phyloP scores from a whole-genome alignment of 2,329 filamentous ascomycete species.

The Stagonosporopsis rhizophila region DNA sequence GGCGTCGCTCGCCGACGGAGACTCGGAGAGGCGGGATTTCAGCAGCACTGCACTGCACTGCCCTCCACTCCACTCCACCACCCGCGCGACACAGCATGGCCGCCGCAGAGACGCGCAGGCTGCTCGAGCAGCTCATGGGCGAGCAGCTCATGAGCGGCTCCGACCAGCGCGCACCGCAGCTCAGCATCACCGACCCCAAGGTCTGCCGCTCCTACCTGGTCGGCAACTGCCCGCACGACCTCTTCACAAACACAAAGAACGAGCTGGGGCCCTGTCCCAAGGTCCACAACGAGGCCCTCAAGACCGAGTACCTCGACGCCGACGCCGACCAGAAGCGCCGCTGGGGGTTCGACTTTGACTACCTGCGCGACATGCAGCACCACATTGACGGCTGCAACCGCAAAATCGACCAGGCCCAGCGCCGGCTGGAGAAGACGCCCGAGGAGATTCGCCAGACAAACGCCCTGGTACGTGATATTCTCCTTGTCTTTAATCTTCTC shows the following conservation, averaged over 20 bases:
- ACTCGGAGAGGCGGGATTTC: no score
- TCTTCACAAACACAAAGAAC: conserved; percentile 99
- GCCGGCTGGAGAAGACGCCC: conserved; percentile 92
- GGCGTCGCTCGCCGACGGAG: no score
- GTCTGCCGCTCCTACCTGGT: conserved; percentile 94
- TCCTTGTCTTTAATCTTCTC: no score
- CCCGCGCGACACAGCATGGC: conserved; percentile 68
- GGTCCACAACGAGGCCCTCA: conserved; percentile 85
- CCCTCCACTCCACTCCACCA: background rate
- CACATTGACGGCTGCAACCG: conserved; percentile 98
- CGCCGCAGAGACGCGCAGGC: conserved; percentile 97
- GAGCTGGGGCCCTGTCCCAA: conserved; percentile 90
- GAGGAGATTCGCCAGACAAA: conserved; percentile 98
- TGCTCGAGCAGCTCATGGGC: conserved; percentile 91
- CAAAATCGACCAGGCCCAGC: conserved; percentile 87
- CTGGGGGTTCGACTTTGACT: conserved; percentile 95
- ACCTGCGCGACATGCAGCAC: conserved; percentile 92
- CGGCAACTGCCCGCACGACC: conserved; percentile 95
- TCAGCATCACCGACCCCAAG: conserved; percentile 89
- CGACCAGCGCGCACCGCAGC: conserved; percentile 77
- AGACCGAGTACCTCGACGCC: conserved; percentile 83
- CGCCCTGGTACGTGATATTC: conserved; percentile 70
- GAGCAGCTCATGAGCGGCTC: conserved; percentile 77
- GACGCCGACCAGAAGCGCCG: conserved; percentile 74
- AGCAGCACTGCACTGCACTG: no score